Conservation (phyloP, 208 protist genomes). For the Eutreptiella sp. region DNA sequence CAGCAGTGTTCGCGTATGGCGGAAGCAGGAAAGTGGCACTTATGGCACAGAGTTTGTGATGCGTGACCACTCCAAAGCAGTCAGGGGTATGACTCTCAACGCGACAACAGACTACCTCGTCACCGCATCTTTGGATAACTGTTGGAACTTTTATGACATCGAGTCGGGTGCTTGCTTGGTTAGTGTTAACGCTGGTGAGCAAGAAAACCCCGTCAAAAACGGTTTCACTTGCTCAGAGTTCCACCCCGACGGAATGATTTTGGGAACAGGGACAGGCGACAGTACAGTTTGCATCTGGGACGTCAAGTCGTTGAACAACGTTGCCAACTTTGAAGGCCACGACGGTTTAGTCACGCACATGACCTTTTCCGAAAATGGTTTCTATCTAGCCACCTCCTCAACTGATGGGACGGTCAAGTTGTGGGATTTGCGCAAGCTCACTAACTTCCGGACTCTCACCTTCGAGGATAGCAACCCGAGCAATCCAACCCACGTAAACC, state of each 20-base stretch:
- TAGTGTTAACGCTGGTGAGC: neutral
- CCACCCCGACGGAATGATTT: conserved; percentile 72
- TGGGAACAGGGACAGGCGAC: conserved; percentile 43
- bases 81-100: conserved; percentile 49
- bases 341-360: conserved; percentile 45
- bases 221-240: conserved; percentile 33
- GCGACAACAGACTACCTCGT: conserved; percentile 48
- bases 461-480: conserved; percentile 12
- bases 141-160: conserved; percentile 58
- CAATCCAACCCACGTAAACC: neutral
- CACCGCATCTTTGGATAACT: conserved; percentile 39
- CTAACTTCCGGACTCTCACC: neutral
- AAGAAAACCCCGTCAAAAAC: neutral
- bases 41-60: neutral
- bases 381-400: conserved; percentile 72
- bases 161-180: neutral
- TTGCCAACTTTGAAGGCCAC: conserved; percentile 59
- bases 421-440: conserved; percentile 93
- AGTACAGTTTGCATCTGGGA: conserved; percentile 77
- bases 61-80: conserved; percentile 27
- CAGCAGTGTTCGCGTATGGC: conserved; percentile 42
- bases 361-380: conserved; percentile 86
- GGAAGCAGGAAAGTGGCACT: neutral
- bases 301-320: conserved; percentile 59
- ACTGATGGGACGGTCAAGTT: conserved; percentile 64